These are phyloP conservation scores for Gremmenia infestans DNA, from an alignment of 2,329 filamentous ascomycete species.

Conservation along the genomic window DNA sequence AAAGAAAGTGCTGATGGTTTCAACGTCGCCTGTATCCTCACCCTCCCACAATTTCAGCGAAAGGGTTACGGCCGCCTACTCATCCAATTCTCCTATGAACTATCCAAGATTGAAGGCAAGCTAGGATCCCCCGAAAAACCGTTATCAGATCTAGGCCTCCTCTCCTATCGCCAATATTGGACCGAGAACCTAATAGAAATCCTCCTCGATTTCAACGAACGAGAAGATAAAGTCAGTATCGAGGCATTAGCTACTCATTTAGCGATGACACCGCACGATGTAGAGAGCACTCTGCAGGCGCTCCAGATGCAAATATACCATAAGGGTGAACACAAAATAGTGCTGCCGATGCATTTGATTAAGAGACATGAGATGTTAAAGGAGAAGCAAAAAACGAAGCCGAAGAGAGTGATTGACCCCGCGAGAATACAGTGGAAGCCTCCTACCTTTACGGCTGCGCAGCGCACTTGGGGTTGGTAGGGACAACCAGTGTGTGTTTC, in stretches of 20 bases:
- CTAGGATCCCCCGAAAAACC: conserved; percentile 96
- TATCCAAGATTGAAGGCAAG: conserved; percentile 92
- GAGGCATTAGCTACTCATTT: conserved; percentile 74
- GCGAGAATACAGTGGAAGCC: conserved; percentile 88
- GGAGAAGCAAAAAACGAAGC: conserved; percentile 76
- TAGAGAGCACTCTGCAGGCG: conserved; percentile 89
- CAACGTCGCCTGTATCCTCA: conserved; percentile 97
- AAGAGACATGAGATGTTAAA: conserved; percentile 58
- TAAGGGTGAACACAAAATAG: conserved; percentile 94
- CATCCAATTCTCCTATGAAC: conserved; percentile 96
- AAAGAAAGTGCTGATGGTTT: conserved; percentile 96
- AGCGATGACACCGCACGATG: conserved; percentile 96
- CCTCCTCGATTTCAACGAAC: conserved; percentile 66
- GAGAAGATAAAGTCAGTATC: conserved; percentile 71
- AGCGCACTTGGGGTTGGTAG: conserved; percentile 93
- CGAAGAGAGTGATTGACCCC: conserved; percentile 71
- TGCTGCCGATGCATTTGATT: conserved; percentile 79
- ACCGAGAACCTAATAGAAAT: conserved; percentile 89
- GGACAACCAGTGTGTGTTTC: no score
- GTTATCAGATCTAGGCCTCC: conserved; percentile 83
- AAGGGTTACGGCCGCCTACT: conserved; percentile 90
- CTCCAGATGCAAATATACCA: conserved; percentile 94
- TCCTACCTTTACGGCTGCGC: conserved; percentile 85
- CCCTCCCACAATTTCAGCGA: conserved; percentile 90
- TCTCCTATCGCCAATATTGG: conserved; percentile 97